Conservation (phyloP, 2,329 filamentous ascomycete genomes). For the Rosellinia necatrix region DNA sequence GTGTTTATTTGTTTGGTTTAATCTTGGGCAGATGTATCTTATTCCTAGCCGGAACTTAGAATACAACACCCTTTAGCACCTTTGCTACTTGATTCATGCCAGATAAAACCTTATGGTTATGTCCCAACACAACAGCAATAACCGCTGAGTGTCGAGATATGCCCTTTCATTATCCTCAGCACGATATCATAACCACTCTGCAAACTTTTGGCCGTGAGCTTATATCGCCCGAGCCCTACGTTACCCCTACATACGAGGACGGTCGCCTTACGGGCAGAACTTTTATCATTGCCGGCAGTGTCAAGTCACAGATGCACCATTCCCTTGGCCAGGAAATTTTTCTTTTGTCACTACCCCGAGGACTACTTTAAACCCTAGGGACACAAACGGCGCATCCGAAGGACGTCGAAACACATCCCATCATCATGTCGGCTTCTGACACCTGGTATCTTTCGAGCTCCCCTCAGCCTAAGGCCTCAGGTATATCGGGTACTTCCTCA, state of each 20-base stretch:
- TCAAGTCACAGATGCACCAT: not conserved
- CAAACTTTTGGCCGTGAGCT: not conserved
- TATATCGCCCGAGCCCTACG: too few species aligned
- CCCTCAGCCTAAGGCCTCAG: not conserved
- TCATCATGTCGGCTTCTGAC: constrained; percentile 24
- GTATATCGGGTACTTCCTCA: not conserved
- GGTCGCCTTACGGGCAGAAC: too few species aligned
- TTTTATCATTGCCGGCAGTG: not conserved
- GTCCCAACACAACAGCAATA: not conserved
- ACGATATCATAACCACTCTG: not conserved
- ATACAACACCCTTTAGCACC: too few species aligned
- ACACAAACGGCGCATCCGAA: not conserved
- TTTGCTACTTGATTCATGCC: not conserved
- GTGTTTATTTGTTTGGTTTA: too few species aligned
- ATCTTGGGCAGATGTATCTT: too few species aligned
- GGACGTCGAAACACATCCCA: not conserved
- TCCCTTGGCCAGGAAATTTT: not conserved
- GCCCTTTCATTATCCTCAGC: not conserved
- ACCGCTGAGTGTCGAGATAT: not conserved
- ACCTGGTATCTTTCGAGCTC: constrained; percentile 22
- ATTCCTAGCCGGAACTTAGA: too few species aligned
- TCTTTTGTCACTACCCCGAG: not conserved
- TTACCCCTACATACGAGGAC: too few species aligned
- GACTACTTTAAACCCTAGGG: not conserved
- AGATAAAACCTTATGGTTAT: not conserved